Conservation (phyloP, 805 yeast species). For the Starmerella stigmatis region DNA sequence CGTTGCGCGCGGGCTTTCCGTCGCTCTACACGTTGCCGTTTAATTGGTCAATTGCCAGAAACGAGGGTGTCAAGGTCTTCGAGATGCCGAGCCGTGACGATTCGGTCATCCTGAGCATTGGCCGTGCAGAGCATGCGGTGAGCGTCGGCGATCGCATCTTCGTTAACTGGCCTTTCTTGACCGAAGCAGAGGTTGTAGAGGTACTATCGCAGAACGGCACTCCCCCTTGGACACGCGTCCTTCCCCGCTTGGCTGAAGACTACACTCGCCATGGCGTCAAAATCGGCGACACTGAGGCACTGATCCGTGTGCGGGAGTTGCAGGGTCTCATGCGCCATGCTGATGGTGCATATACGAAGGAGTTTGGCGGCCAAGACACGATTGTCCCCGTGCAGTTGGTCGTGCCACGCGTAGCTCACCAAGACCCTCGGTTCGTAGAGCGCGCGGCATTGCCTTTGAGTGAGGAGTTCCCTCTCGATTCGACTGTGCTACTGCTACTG, state of each 20-base stretch:
- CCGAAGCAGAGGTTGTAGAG: slow-evolving; percentile 62
- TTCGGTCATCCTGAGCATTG: slow-evolving; percentile 59
- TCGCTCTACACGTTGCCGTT: slow-evolving; percentile 62
- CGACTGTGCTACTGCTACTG: slow-evolving; percentile 70
- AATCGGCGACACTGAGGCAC: slow-evolving; percentile 42
- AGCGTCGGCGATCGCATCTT: slow-evolving; percentile 50
- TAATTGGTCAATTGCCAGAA: slow-evolving; percentile 37
- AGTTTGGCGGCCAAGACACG: slow-evolving; percentile 45
- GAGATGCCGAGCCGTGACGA: slow-evolving; percentile 76
- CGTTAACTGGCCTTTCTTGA: slow-evolving; percentile 82
- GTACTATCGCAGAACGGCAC: slow-evolving; percentile 43
- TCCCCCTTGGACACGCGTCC: slow-evolving; percentile 38
- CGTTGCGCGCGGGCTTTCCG: slow-evolving; percentile 83
- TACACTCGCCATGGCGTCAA: slow-evolving; percentile 51
- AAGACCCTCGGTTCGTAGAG: slow-evolving; percentile 64
- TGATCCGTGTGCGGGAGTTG: slow-evolving; percentile 64
- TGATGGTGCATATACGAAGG: slow-evolving; percentile 70
- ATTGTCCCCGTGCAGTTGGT: slow-evolving; percentile 68
- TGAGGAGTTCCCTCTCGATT: slow-evolving; percentile 67
- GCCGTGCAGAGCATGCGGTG: slow-evolving; percentile 33
- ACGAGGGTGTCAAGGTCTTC: slow-evolving; percentile 63
- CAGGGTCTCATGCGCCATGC: slow-evolving; percentile 61
- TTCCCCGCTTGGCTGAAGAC: slow-evolving; percentile 33
- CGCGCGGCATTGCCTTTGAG: slow-evolving; percentile 66
- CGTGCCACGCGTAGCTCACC: slow-evolving; percentile 61